Evolutionary conservation across 176 grass and related monocot species (phyloP), one percentile per base, ranked within the genome.

Genomic region (Poa pratensis): DNA sequence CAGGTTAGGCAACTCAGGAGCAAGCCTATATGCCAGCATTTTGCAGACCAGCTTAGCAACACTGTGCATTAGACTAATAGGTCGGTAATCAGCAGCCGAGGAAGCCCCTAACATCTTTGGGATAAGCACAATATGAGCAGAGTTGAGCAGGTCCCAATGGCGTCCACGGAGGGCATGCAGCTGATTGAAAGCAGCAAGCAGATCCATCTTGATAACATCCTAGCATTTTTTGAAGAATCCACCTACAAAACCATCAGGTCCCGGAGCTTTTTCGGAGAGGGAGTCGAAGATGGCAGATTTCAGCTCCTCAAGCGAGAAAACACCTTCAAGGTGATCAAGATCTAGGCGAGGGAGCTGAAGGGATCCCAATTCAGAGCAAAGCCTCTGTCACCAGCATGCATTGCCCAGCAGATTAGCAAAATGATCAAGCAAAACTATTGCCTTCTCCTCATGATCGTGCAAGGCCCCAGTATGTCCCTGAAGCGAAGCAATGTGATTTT

Each of bases 1-100:
- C 0, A 72, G 2, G 0, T 5, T 1, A 0, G 10, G 1, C 9
- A 46, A 9, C 1, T 72, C 19, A 0, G 69, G 40, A 1, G 19
- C 69, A 8, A 72, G 2, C 7, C 40, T 1, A 8, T 32, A 11
- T 16, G 62, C 62, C 5, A 65, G 12, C 1, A 65, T 6, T 17
- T 65, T 65, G 0, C 18, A 7, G 0, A 22, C 18, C 19, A 2
- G 9, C 6, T 17, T 13, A 0, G 40, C 3, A 1, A 5, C 66
- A 0, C 9, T 7, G 0, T 42, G 5, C 14, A 69, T 10, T 0
- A 57, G 54, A 20, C 54, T 57, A 1, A 57, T 20, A 3, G 54
- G 54, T 4, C 54, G 16, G 6, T 57, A 57, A 3, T 57, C 54
- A 5, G 37, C 17, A 4, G 4, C 4, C 3, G 17, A 7, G 5